Evolutionary conservation across 2,329 filamentous ascomycete genomes (phyloP).

Genomic region (Colletotrichum higginsianum): DNA sequence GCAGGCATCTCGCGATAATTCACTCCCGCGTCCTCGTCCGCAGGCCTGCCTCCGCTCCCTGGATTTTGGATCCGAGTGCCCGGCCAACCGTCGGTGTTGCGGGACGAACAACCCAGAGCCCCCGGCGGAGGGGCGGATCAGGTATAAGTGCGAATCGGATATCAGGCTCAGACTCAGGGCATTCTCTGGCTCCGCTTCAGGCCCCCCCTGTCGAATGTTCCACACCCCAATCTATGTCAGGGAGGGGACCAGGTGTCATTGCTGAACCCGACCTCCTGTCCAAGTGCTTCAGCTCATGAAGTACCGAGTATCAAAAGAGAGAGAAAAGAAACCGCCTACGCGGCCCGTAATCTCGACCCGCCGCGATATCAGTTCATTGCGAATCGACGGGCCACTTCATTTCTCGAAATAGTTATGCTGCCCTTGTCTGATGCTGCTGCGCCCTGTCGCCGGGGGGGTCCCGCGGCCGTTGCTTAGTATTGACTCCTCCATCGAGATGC

Average conservation of each 20-base stretch:
- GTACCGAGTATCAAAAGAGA: too few relatives aligned
- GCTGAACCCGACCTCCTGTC: background rate
- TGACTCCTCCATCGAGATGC: background rate
- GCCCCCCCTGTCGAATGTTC: background rate
- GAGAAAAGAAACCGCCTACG: background rate
- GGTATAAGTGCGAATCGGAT: conserved; percentile 2
- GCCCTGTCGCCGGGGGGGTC: background rate
- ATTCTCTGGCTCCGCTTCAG: conserved; percentile 6
- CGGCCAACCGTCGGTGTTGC: background rate
- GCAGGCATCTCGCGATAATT: background rate
- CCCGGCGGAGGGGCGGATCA: conserved; percentile 9
- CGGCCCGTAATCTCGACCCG: background rate
- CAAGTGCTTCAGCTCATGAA: background rate
- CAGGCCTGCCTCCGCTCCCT: conserved; percentile 9
- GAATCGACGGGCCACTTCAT: background rate
- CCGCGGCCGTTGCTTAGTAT: background rate
- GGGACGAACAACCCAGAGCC: conserved; percentile 6
- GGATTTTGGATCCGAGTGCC: background rate
- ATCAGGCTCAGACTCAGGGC: conserved; percentile 29
- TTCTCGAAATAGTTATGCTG: background rate
- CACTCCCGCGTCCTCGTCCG: conserved; percentile 9
- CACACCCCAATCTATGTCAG: background rate
- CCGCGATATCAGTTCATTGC: background rate
- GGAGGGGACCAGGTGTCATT: conserved; percentile 2
- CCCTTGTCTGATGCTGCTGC: conserved; percentile 1